phyloP scores from a whole-genome alignment of 2,329 filamentous ascomycete species.

The Fusarium robinianum region DNA sequence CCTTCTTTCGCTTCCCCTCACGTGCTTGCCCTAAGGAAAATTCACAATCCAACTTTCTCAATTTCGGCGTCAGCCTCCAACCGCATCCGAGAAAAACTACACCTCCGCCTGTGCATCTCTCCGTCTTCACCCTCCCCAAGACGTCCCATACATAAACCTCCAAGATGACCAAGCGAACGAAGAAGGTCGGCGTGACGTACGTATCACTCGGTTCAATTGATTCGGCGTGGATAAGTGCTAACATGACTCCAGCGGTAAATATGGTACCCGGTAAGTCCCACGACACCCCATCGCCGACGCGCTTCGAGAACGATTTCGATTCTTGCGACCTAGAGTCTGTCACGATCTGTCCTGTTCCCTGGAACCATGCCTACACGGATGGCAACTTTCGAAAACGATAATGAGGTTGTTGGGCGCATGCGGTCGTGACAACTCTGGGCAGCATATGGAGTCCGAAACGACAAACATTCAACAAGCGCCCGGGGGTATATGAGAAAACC shows the following conservation, averaged over 20 bases:
- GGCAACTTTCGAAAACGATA: slow-evolving; percentile 7
- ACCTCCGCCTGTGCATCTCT: slow-evolving; percentile 39
- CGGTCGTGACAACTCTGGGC: slow-evolving; percentile 12
- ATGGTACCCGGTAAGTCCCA: slow-evolving; percentile 83
- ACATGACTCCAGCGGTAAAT: slow-evolving; percentile 67
- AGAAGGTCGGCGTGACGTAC: slow-evolving; percentile 92
- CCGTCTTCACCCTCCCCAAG: slow-evolving; percentile 42
- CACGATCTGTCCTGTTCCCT: slow-evolving; percentile 16
- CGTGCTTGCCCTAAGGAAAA: slow-evolving; percentile 51
- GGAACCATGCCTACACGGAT: background rate
- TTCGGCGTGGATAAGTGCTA: slow-evolving; percentile 32
- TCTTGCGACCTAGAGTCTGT: slow-evolving; percentile 14
- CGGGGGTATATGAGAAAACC: slow-evolving; percentile 6
- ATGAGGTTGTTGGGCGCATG: slow-evolving; percentile 1
- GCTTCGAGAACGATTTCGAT: slow-evolving; percentile 25
- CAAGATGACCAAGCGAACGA: slow-evolving; percentile 95
- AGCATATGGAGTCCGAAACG: slow-evolving; percentile 8
- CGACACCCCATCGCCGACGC: slow-evolving; percentile 22
- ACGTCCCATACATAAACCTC: slow-evolving; percentile 48
- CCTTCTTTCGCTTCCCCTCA: slow-evolving; percentile 40
- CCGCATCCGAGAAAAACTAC: slow-evolving; percentile 40
- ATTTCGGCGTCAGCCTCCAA: slow-evolving; percentile 41
- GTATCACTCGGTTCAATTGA: slow-evolving; percentile 34
- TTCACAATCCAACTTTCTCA: slow-evolving; percentile 44
- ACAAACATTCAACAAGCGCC: slow-evolving; percentile 5